These are phyloP conservation scores for Aschersonia sp. DNA, from an alignment of 2,329 filamentous ascomycete species.

Conservation along the genomic window DNA sequence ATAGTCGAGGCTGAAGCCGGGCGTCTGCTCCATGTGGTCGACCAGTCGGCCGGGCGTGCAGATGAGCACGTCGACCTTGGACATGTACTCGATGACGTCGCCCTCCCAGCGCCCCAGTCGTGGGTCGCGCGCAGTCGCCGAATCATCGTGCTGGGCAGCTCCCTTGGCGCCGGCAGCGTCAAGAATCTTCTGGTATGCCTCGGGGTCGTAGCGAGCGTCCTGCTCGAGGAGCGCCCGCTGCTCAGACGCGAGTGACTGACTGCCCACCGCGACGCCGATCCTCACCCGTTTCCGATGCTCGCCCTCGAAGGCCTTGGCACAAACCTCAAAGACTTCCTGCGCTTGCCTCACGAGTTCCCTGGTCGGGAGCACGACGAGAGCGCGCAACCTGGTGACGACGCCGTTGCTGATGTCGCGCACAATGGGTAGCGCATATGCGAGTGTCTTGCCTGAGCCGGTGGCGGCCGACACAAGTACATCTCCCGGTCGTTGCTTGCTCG, in stretches of 20 bases:
- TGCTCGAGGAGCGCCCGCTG: constrained; percentile 32
- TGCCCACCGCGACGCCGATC: constrained; percentile 72
- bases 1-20: constrained; percentile 63
- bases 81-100: constrained; percentile 48
- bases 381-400: constrained; percentile 52
- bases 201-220: constrained; percentile 47
- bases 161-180: constrained; percentile 10
- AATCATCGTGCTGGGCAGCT: constrained; percentile 7
- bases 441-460: constrained; percentile 89
- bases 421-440: constrained; percentile 81
- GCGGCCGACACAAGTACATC: constrained; percentile 86
- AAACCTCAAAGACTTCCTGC: constrained; percentile 61
- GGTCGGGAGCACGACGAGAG: constrained; percentile 78
- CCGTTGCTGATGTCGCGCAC: constrained; percentile 58
- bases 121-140: constrained; percentile 9
- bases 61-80: constrained; percentile 75
- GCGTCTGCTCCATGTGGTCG: constrained; percentile 75
- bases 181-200: constrained; percentile 24
- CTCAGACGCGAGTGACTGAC: constrained; percentile 55
- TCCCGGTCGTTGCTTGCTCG: constrained; percentile 44
- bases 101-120: constrained; percentile 20
- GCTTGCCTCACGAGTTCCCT: constrained; percentile 82
- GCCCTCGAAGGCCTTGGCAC: constrained; percentile 45
- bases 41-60: constrained; percentile 86
- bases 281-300: constrained; percentile 51